These are phyloP conservation scores for Camellia sinensis DNA, from an alignment of 148 eudicot genomes.

Conservation along the genomic window DNA sequence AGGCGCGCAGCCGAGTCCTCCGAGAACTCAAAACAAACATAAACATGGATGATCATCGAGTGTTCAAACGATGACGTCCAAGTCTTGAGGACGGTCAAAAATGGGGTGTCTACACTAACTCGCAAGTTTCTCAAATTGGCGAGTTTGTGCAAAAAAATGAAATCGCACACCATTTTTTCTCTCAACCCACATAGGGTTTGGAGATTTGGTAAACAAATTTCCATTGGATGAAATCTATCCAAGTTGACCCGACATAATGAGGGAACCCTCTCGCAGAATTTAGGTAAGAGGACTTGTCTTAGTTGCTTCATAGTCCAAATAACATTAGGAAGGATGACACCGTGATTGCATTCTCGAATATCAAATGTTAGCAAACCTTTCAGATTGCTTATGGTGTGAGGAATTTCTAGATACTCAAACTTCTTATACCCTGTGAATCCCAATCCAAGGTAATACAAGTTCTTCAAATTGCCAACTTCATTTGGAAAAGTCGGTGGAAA, in stretches of 20 bases:
- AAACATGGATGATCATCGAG: too few species aligned
- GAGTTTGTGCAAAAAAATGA: background rate
- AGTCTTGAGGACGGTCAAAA: too few species aligned
- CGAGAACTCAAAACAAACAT: too few species aligned
- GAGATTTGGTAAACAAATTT: background rate
- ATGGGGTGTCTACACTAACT: too few species aligned
- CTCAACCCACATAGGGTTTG: background rate
- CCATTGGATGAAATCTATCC: background rate
- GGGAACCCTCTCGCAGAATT: background rate
- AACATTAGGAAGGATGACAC: background rate
- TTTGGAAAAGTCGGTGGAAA: background rate
- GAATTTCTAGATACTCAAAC: background rate
- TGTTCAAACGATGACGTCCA: too few species aligned
- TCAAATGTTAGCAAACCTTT: conserved; percentile 2
- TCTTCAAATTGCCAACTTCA: conserved; percentile 10
- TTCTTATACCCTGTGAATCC: background rate
- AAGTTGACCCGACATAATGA: background rate
- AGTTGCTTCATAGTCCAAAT: conserved; percentile 9
- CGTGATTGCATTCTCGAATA: background rate
- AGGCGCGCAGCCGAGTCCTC: too few species aligned
- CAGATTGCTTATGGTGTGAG: conserved; percentile 5
- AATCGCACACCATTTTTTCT: background rate
- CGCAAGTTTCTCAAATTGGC: conserved; percentile 3
- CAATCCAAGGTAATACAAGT: conserved; percentile 9
- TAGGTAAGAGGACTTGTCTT: conserved; percentile 6